phyloP scores from a whole-genome alignment of 2,329 filamentous ascomycete species.

The Rutstroemia sp. region DNA sequence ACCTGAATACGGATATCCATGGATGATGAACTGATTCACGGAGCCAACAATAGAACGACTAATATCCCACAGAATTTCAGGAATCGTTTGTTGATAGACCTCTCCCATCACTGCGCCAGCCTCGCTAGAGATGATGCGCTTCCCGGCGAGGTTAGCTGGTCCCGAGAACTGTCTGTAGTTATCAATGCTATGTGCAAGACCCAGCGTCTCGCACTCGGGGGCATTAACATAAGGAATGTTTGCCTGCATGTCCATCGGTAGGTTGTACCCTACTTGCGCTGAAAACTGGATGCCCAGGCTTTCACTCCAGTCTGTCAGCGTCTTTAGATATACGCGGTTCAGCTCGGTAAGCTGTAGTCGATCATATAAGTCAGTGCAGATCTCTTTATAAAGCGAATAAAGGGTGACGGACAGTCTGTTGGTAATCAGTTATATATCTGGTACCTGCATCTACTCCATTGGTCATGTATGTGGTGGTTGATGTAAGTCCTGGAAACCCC shows the following conservation, averaged over 20 bases:
- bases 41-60: slow-evolving; percentile 35
- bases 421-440: too few species aligned
- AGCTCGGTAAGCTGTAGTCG: too few species aligned
- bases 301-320: neutral
- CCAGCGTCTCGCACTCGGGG: too few species aligned
- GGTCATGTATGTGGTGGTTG: too few species aligned
- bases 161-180: slow-evolving; percentile 35
- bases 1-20: slow-evolving; percentile 36
- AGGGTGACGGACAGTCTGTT: too few species aligned
- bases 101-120: slow-evolving; percentile 25
- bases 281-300: slow-evolving; percentile 32
- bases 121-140: slow-evolving; percentile 35
- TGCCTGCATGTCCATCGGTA: slow-evolving; percentile 36
- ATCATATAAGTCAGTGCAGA: too few species aligned
- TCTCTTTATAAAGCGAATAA: too few species aligned
- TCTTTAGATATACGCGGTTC: too few species aligned
- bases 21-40: slow-evolving; percentile 38
- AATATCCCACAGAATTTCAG: slow-evolving; percentile 30
- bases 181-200: slow-evolving; percentile 21
- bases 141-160: slow-evolving; percentile 33
- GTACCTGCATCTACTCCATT: too few species aligned
- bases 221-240: slow-evolving; percentile 32
- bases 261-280: slow-evolving; percentile 34
- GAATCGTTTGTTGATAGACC: slow-evolving; percentile 24
- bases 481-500: too few species aligned